Evolutionary conservation across 2,329 filamentous ascomycete genomes (phyloP), one percentile per base, ranked within the genome.

Genomic region (Eutypa lata): DNA sequence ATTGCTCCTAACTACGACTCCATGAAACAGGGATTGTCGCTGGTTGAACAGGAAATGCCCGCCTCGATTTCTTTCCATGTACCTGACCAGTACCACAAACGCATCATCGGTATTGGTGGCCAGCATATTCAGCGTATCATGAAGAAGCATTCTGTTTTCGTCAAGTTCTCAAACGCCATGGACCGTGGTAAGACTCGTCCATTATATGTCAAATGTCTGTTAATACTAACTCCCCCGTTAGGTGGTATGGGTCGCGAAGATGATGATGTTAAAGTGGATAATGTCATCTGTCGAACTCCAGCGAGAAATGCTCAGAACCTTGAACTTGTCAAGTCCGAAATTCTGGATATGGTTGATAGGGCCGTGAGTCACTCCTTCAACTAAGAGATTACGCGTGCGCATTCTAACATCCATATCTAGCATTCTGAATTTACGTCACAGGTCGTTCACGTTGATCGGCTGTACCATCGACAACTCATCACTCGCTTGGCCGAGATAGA

Each of bases 131-230:
- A 99, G 72, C 90, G 93, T 51, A 97, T 99, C 76, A 99, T 99
- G 94, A 97, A 99, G 79, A 97, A 97, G 75, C 96, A 99, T 73
- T 97, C 94, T 0, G 94, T 99, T 61, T 99, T 99, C 65, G 94
- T 99, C 76, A 99, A 99, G 70, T 99, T 99, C 67, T 96, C 91
- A 59, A 99, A 99, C 64, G 94, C 94, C 16, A 97, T 97, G 92
- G 94, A 99, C 68, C 88, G 94, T 67, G 94, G 91, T 76, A 65
- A 35, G 60, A 51, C 45, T n/a, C 10, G 26, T 28, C 11, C 11
- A 18, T n/a, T 18, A 8, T 28, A 14, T 26, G 7, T 31, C 14
- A 18, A 18, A 6, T 42, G 16, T 6, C 28, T 6, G 7, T 7
- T 8, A 45, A 28, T 45, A 53, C 69, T 74, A 62, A 73, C 51